Percentiles rank a stretch among this genome's conserved stretches.
These are phyloP conservation scores for Acanthochlamys bracteata DNA, from an alignment of 106 monocot genomes.

Conservation along the genomic window DNA sequence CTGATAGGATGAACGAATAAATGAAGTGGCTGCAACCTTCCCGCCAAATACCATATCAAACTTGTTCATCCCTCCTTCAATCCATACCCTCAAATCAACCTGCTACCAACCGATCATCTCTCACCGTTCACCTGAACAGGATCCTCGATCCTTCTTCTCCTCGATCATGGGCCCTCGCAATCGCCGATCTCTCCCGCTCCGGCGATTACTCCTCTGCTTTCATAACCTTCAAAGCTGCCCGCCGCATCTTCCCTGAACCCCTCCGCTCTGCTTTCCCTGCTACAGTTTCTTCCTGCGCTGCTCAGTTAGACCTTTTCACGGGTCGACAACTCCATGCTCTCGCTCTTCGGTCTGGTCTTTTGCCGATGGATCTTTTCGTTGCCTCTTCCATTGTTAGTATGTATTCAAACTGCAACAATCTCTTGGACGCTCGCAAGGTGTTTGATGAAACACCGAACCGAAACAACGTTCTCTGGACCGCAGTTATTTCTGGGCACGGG, in stretches of 20 bases:
- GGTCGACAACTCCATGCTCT: conserved; percentile 71
- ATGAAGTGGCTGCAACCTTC: no score
- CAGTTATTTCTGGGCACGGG: conserved; percentile 53
- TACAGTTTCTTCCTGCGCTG: conserved; percentile 50
- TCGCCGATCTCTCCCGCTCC: conserved; percentile 59
- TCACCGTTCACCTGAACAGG: conserved; percentile 44
- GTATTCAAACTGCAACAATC: conserved; percentile 52
- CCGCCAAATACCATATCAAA: no score
- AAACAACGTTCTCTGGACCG: conserved; percentile 65
- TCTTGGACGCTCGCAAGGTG: conserved; percentile 41
- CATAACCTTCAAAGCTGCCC: conserved; percentile 47
- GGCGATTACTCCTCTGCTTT: conserved; percentile 44
- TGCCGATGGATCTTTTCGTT: conserved; percentile 48
- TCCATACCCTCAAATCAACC: no score
- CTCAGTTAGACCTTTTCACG: conserved; percentile 15
- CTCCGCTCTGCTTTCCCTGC: conserved; percentile 59
- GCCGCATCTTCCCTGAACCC: conserved; percentile 30
- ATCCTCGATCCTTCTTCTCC: conserved; percentile 36
- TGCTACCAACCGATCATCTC: no score
- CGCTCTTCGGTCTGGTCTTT: conserved; percentile 37
- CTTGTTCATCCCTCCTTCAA: no score
- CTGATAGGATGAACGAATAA: no score
- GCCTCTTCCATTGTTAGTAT: conserved; percentile 69
- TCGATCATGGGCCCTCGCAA: conserved; percentile 64
- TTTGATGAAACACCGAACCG: conserved; percentile 52